Evolutionary conservation across 495 filamentous ascomycete species (phyloP), one percentile per base, ranked within the genome.

Genomic region (Xylaria palmicola): DNA sequence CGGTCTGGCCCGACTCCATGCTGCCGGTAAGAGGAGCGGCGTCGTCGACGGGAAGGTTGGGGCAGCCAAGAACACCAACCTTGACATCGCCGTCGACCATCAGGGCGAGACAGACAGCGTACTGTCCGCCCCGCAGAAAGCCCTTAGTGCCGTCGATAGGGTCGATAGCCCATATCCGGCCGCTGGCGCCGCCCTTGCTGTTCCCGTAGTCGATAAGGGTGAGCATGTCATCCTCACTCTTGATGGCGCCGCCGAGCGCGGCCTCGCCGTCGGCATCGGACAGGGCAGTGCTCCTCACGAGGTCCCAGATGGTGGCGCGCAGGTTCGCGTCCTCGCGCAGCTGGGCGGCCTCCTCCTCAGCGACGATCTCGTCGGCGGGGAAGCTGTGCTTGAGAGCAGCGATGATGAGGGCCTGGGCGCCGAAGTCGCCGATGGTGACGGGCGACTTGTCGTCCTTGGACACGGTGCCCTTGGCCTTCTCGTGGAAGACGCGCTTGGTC

Each of bases 71-170:
- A 50, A 93, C 95, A 52, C 93, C 94, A 53, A 95, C 91, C 71
- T 93, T 93, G 62, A 97, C 91, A 49, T 95, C 87, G n/a, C 93
- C 94, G 64, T 97, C 91, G 29, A 91, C 90, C 67, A 99, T 89
- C 67, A 99, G 76, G 32, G 84, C 94, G 1, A 99, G 83, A 72
- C 92, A 96, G 29, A 99, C 91, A 22, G 94, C 94, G 71, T 99
- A 99, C 76, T 99, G 94, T 17, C 91, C 94, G n/a, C 95, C 95
- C 49, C 94, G 83, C 52, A 99, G 80, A 77, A 99, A 99, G 26
- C 94, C 94, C 74, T 95, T 94, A 56, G 94, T 99, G 45, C 94
- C 94, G 74, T 99, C 94, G 60, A 99, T 96, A 37, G 94, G 94
- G 75, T 99, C 94, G 48, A 99, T 81, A 19, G 94, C 90, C 94